Base-by-base conservation (phyloP, 805 yeast species). In the Ogataea ramenticola region DNA sequence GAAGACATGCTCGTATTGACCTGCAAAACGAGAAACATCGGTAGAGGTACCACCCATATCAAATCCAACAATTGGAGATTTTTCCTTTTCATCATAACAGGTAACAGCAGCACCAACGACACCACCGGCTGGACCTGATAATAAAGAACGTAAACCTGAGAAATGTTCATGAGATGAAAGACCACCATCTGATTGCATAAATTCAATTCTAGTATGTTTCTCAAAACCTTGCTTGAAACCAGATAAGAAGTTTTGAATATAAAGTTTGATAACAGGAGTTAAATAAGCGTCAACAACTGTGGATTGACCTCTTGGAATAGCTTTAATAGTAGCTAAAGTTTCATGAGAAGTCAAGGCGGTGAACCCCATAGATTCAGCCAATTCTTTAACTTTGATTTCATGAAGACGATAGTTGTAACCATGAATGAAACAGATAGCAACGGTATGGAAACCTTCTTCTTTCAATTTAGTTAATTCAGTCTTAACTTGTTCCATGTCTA, bases 111-210 rank as follows among this genome's bases (percentile, higher is more conserved):
- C 74, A 5, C 82, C 82, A 33, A 76, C 80, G 58, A 76, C 75
- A 37, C 82, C 82, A 37, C 82, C 82, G 37, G 82, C 82, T 2
- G 82, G 82, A 3, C 82, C 82, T 1, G 80, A 75, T 22, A 76
- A 61, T 21, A 76, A 64, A 8, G 80, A 74, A 49, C 70, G 66
- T 41, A 76, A 58, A 3, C 81, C 82, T 3, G 77, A 67, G 53
- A 76, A 76, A 43, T 71, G 67, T 44, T 68, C 66, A 64, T 74
- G 71, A 5, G 74, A 72, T 46, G 74, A 71, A 40, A 76, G 62
- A 11, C 82, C 82, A 38, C 82, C 82, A 57, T 76, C 77, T 12
- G 77, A 70, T 55, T 75, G 80, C 82, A 76, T 76, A 58, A 76
- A 76, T 49, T 74, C 69, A 43, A 75, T 68, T 44, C 65, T 57